Conservation (phyloP, 2,329 filamentous ascomycete species). For the Aureobasidium pullulans region DNA sequence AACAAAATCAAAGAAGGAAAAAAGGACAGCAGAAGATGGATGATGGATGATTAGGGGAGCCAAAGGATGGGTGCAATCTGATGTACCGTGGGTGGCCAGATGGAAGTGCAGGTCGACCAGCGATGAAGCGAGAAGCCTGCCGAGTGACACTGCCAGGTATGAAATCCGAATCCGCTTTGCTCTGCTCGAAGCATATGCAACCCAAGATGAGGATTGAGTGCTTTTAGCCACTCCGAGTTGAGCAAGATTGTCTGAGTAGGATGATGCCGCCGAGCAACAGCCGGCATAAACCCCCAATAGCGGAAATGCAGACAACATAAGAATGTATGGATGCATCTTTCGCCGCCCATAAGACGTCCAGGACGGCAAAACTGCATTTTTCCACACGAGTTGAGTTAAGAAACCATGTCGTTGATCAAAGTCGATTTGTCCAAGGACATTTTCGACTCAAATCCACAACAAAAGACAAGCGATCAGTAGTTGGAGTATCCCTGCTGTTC, state of each 20-base stretch:
- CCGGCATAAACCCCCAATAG: constrained; percentile 1
- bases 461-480: constrained; percentile 33
- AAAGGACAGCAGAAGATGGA: not conserved
- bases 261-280: constrained; percentile 3
- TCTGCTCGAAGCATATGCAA: not conserved
- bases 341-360: constrained; percentile 30
- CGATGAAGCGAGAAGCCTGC: constrained; percentile 26
- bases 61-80: constrained; percentile 12
- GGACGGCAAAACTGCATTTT: constrained; percentile 39
- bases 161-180: constrained; percentile 15
- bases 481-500: constrained; percentile 41
- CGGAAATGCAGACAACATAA: constrained; percentile 16
- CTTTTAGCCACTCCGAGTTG: constrained; percentile 8
- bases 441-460: not conserved
- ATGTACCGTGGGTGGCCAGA: constrained; percentile 7
- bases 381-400: constrained; percentile 29
- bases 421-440: not conserved
- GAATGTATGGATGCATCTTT: constrained; percentile 20
- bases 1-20: constrained; percentile 11
- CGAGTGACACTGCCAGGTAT: constrained; percentile 32
- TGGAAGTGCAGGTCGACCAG: constrained; percentile 23
- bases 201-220: not conserved
- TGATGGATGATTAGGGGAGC: constrained; percentile 8
- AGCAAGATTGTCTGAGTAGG: constrained; percentile 11
- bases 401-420: constrained; percentile 21